Conservation (phyloP, 129 eudicot species). For the Erigeron canadensis region DNA sequence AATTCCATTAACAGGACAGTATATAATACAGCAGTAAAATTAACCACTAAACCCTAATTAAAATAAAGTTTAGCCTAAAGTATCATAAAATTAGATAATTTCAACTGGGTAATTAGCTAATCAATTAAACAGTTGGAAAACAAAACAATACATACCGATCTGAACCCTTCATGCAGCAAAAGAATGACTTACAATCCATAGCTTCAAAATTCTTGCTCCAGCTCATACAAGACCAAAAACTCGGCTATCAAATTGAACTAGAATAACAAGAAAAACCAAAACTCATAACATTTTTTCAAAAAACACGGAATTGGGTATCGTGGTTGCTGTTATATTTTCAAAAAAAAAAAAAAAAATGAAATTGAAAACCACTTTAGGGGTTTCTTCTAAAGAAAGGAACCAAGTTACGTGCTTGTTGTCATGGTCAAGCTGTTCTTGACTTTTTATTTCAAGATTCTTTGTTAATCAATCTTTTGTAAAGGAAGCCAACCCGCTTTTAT, state of each 20-base stretch:
- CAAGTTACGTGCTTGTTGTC: conserved; percentile 17
- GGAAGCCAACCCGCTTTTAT: too few species aligned
- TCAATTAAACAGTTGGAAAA: conserved; percentile 15
- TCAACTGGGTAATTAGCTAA: neutral
- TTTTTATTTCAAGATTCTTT: conserved; percentile 12
- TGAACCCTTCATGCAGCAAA: conserved; percentile 42
- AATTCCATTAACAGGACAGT: too few species aligned
- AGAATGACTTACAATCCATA: conserved; percentile 44
- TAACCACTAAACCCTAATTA: conserved; percentile 20
- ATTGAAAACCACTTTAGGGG: neutral
- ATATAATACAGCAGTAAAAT: neutral
- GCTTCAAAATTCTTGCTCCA: conserved; percentile 23
- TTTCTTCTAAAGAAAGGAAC: conserved; percentile 24
- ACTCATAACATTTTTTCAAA: conserved; percentile 1
- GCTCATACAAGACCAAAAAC: conserved; percentile 11
- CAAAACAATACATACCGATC: conserved; percentile 41
- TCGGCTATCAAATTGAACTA: neutral
- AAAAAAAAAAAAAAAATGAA: conserved; percentile 4
- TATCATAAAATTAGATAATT: neutral
- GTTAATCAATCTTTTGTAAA: neutral
- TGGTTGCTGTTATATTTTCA: neutral
- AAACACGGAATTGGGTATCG: neutral
- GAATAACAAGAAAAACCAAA: conserved; percentile 11
- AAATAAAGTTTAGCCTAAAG: neutral
- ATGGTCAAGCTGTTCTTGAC: neutral